These are phyloP conservation scores for Esteya vermicola DNA, from an alignment of 2,329 filamentous ascomycete genomes.

Conservation along the genomic window DNA sequence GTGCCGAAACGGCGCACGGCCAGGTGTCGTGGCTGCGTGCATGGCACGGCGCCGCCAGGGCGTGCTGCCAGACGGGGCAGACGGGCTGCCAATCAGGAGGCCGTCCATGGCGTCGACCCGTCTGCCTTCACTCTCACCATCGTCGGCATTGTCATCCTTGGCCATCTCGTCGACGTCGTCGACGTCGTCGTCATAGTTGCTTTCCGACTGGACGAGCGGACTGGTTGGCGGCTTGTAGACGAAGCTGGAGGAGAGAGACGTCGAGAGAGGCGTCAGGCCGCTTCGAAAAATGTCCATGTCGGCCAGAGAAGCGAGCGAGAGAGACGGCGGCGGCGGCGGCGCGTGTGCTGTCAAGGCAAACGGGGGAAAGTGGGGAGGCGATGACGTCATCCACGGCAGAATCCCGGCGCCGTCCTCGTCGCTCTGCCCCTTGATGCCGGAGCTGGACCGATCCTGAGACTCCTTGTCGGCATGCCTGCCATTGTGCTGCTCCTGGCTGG, in stretches of 20 bases:
- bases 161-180: slow-evolving; percentile 24
- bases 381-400: slow-evolving; percentile 39
- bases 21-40: slow-evolving; percentile 46
- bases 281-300: slow-evolving; percentile 15
- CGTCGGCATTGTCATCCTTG: slow-evolving; percentile 36
- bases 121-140: slow-evolving; percentile 16
- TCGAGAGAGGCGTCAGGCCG: slow-evolving; percentile 43
- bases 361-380: slow-evolving; percentile 34
- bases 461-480: neutral
- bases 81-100: too few species aligned
- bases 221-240: slow-evolving; percentile 81
- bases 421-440: slow-evolving; percentile 3
- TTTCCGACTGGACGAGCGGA: slow-evolving; percentile 77
- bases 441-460: neutral
- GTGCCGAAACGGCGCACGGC: too few species aligned
- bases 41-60: slow-evolving; percentile 57
- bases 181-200: slow-evolving; percentile 49
- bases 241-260: slow-evolving; percentile 65
- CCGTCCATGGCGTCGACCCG: too few species aligned
- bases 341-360: slow-evolving; percentile 25
- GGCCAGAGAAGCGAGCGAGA: too few species aligned
- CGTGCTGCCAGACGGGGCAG: too few species aligned
- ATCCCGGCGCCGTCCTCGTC: slow-evolving; percentile 2
- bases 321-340: neutral
- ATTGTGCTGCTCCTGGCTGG: neutral